These are phyloP conservation scores for Saraca asoca DNA, from an alignment of 331 rosid genomes.

Conservation along the genomic window DNA sequence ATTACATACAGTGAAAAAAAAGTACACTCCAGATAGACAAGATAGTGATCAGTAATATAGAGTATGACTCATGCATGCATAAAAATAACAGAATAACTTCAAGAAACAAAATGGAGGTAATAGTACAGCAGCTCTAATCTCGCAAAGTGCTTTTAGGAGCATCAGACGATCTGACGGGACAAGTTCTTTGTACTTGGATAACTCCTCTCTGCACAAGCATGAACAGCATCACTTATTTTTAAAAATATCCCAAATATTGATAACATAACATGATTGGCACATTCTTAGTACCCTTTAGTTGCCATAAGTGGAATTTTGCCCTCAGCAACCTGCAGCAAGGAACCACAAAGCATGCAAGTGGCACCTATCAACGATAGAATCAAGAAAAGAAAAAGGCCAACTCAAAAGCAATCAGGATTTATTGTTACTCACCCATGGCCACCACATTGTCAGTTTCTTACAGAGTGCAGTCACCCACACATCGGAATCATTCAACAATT, in stretches of 20 bases:
- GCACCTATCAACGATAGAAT: conserved; percentile 11
- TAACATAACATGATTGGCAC: conserved; percentile 15
- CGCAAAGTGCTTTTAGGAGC: conserved; percentile 84
- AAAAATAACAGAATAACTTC: neutral
- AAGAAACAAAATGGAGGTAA: conserved; percentile 29
- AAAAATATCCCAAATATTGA: conserved; percentile 2
- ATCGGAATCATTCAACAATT: conserved; percentile 50
- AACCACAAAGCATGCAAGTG: conserved; percentile 24
- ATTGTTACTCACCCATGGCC: conserved; percentile 80
- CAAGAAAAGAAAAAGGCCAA: neutral
- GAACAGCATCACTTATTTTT: conserved; percentile 12
- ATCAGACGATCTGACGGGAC: conserved; percentile 66
- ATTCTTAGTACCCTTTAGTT: conserved; percentile 65
- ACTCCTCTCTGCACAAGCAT: conserved; percentile 74
- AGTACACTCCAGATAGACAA: no score
- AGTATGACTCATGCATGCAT: neutral
- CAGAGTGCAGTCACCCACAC: conserved; percentile 79
- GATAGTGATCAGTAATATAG: neutral
- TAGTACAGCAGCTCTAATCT: conserved; percentile 77
- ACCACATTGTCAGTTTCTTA: conserved; percentile 75
- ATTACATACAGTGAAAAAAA: conserved; percentile 18
- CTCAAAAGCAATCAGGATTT: conserved; percentile 1
- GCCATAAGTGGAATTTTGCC: conserved; percentile 75
- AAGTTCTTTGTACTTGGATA: conserved; percentile 66
- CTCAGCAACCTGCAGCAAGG: conserved; percentile 72